phyloP scores from a whole-genome alignment of 2,329 filamentous ascomycete genomes.

The Scopulariopsis brevicaulis region DNA sequence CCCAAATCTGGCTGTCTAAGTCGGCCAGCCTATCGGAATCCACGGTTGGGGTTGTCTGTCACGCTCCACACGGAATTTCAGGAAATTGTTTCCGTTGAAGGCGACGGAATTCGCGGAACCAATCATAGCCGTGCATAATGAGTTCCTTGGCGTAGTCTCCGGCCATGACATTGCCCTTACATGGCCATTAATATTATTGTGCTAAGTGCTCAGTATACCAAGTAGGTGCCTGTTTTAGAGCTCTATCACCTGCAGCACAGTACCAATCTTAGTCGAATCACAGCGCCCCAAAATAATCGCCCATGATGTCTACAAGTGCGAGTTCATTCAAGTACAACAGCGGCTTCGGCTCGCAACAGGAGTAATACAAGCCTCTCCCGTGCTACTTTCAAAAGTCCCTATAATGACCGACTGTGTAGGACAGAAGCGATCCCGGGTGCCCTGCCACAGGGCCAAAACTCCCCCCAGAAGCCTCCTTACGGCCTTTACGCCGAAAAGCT shows the following conservation, averaged over 20 bases:
- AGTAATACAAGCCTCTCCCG: neutral
- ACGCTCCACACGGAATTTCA: too few species aligned
- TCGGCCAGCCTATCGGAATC: too few species aligned
- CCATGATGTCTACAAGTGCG: neutral
- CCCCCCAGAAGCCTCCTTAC: slow-evolving; percentile 66
- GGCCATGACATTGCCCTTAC: too few species aligned
- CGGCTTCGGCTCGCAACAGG: neutral
- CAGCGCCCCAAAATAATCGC: neutral
- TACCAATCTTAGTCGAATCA: neutral
- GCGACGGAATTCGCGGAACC: too few species aligned
- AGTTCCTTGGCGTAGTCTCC: too few species aligned
- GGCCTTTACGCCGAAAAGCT: slow-evolving; percentile 77
- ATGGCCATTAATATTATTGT: too few species aligned
- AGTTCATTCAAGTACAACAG: neutral
- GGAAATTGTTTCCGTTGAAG: too few species aligned
- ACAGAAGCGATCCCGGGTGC: slow-evolving; percentile 69
- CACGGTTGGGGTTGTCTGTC: too few species aligned
- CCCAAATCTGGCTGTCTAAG: too few species aligned
- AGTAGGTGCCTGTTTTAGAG: neutral
- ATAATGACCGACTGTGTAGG: slow-evolving; percentile 25
- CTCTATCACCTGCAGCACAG: neutral
- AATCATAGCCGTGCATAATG: too few species aligned
- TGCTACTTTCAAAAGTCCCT: neutral
- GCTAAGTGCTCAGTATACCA: neutral
- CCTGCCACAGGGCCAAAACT: slow-evolving; percentile 66